These are phyloP conservation scores for Linderniella brevidens DNA, from an alignment of 257 asterid species.

Conservation along the genomic window DNA sequence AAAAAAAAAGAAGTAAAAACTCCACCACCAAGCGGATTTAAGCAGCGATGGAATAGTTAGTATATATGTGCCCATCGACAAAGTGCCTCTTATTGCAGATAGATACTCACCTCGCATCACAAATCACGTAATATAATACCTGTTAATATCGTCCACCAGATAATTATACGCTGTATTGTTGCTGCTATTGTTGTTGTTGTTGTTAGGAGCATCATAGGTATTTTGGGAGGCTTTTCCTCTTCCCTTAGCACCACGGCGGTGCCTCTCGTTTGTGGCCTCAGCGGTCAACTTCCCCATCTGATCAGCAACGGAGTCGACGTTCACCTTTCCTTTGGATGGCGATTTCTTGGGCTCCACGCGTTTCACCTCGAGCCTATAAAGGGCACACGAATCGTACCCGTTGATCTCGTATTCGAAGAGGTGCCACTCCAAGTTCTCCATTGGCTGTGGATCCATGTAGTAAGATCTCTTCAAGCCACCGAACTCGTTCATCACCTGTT, in stretches of 20 bases:
- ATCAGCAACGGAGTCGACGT: conserved; percentile 60
- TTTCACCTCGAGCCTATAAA: conserved; percentile 77
- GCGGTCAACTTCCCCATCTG: conserved; percentile 71
- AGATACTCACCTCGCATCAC: background rate
- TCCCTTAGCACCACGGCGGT: conserved; percentile 23
- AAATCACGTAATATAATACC: conserved; percentile 31
- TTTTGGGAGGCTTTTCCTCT: conserved; percentile 21
- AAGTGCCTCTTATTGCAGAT: conserved; percentile 18
- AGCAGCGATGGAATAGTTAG: conserved; percentile 8
- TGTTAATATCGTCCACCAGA: conserved; percentile 38
- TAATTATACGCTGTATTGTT: conserved; percentile 25
- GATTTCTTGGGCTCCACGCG: conserved; percentile 60
- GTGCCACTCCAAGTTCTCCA: conserved; percentile 81
- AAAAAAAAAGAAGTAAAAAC: conserved; percentile 4
- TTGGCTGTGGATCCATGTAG: conserved; percentile 98
- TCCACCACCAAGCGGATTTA: conserved; percentile 27
- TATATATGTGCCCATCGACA: conserved; percentile 14
- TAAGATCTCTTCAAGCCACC: conserved; percentile 95
- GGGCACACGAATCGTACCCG: conserved; percentile 50
- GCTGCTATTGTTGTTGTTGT: conserved; percentile 23
- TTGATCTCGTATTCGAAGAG: conserved; percentile 75
- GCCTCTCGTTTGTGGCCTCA: conserved; percentile 49
- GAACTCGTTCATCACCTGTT: conserved; percentile 65
- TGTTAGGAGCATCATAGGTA: conserved; percentile 14
- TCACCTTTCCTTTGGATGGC: conserved; percentile 66